Conservation (phyloP, 805 yeast species). For the Zygosaccharomyces pseudorouxii region DNA sequence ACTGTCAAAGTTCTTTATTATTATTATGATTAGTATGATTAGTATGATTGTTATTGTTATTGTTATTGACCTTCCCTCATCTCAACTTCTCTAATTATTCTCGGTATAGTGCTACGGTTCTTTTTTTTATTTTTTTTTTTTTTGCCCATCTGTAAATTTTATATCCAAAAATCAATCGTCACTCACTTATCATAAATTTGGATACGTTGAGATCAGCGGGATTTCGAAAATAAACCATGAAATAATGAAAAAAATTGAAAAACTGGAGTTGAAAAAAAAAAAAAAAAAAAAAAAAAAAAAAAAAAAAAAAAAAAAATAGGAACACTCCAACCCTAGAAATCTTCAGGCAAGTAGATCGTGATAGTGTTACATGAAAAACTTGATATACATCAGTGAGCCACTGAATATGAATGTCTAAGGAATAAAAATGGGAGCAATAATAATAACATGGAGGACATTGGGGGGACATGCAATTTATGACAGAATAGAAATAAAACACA, state of each 20-base stretch:
- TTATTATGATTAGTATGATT: not conserved
- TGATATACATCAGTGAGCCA: slow-evolving; percentile 1
- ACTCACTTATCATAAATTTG: not conserved
- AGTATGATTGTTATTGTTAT: too few species aligned
- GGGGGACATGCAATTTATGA: slow-evolving; percentile 1
- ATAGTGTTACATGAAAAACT: slow-evolving; percentile 2
- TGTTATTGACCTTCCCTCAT: not conserved
- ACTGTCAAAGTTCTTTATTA: too few species aligned
- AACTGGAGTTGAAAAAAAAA: not conserved
- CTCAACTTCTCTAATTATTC: not conserved
- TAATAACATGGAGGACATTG: not conserved
- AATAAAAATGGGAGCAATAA: not conserved
- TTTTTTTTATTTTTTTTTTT: not conserved
- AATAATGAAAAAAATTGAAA: not conserved
- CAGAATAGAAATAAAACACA: slow-evolving; percentile 4
- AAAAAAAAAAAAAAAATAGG: not conserved
- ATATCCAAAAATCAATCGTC: not conserved
- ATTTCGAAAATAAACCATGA: not conserved
- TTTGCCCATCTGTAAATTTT: not conserved
- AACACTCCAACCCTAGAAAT: too few species aligned
- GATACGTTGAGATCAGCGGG: not conserved
- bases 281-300: not conserved
- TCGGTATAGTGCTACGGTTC: not conserved
- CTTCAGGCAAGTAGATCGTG: not conserved
- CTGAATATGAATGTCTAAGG: slow-evolving; percentile 1